Percentiles rank a stretch among this genome's conserved stretches.
Conservation (phyloP, 805 yeast genomes). For the Starmerella sp. region DNA sequence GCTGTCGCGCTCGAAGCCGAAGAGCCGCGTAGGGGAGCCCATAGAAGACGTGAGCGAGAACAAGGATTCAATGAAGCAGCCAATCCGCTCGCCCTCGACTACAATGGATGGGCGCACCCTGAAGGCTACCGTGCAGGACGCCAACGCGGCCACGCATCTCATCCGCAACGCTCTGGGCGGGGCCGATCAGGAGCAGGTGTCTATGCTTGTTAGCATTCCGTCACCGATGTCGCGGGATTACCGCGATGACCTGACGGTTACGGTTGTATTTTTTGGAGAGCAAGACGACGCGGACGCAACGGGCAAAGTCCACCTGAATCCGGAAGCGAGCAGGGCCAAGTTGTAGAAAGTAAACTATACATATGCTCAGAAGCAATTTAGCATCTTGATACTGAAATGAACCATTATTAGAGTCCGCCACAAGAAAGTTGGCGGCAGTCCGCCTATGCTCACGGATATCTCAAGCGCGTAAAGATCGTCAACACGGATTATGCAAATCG, state of each 20-base stretch:
- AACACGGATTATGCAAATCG: no score
- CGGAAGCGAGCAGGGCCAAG: constrained; percentile 24
- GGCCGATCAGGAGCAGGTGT: constrained; percentile 76
- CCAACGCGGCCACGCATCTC: constrained; percentile 83
- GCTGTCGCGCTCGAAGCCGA: constrained; percentile 11
- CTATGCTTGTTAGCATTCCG: constrained; percentile 82
- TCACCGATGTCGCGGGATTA: constrained; percentile 82
- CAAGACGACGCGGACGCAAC: constrained; percentile 17
- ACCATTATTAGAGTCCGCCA: no score
- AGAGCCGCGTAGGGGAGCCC: constrained; percentile 20
- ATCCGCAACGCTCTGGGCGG: constrained; percentile 89
- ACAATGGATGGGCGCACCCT: constrained; percentile 10
- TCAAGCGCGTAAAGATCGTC: no score
- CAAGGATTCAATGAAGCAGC: constrained; percentile 50
- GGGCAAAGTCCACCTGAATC: constrained; percentile 26
- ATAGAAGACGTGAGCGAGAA: constrained; percentile 35
- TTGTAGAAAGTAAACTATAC: constrained; percentile 4
- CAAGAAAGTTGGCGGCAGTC: no score
- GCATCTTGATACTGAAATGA: no score
- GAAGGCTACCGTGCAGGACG: constrained; percentile 48
- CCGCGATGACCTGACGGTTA: constrained; percentile 91
- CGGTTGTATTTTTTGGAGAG: constrained; percentile 84
- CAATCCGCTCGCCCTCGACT: constrained; percentile 42
- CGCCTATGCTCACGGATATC: no score
- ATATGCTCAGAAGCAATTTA: neutral